These are phyloP conservation scores for Rhodotorula glutinis DNA, from an alignment of 1,284 basidiomycete genomes.

Conservation along the genomic window DNA sequence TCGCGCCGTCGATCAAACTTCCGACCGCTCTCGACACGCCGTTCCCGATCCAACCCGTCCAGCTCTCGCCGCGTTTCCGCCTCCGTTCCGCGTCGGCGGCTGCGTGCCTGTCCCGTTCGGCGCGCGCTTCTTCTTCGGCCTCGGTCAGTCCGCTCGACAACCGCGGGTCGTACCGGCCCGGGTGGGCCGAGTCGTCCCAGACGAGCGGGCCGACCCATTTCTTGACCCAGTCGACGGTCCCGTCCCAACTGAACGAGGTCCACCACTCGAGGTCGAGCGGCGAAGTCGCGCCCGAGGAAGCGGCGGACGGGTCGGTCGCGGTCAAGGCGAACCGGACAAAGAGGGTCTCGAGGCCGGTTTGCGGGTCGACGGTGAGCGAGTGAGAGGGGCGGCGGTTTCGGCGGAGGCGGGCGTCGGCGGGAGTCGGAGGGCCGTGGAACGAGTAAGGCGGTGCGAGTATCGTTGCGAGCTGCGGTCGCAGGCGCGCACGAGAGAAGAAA, in stretches of 20 bases:
- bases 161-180: constrained; percentile 15
- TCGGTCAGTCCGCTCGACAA: constrained; percentile 4
- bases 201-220: constrained; percentile 31
- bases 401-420: constrained; percentile 10
- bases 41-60: constrained; percentile 12
- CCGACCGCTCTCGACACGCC: constrained; percentile 1
- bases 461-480: constrained; percentile 21
- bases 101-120: not conserved
- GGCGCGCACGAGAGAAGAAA: not conserved
- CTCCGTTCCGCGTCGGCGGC: not conserved
- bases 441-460: constrained; percentile 28
- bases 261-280: constrained; percentile 1
- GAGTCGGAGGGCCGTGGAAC: constrained; percentile 31
- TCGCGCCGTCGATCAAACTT: constrained; percentile 9
- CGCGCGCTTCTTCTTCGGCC: not conserved
- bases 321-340: constrained; percentile 35
- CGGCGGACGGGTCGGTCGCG: constrained; percentile 5
- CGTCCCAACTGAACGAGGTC: no score
- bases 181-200: constrained; percentile 31
- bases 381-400: constrained; percentile 30
- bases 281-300: not conserved
- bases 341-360: constrained; percentile 27
- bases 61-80: constrained; percentile 1
- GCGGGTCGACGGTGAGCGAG: constrained; percentile 22
- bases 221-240: constrained; percentile 31